phyloP scores from a whole-genome alignment of 148 eudicot species.

The Rhododendron simsii region DNA sequence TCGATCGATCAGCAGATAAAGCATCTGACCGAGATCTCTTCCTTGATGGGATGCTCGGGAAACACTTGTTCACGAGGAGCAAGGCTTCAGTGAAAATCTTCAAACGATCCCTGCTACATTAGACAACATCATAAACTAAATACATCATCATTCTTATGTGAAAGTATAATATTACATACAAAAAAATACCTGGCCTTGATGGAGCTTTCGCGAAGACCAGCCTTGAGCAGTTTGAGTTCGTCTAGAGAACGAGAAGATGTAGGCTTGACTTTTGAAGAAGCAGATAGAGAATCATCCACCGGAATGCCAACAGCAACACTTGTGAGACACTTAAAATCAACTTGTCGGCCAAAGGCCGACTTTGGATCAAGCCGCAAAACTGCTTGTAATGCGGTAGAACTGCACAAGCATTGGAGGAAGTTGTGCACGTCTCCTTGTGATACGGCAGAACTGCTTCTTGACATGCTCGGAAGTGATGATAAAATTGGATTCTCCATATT shows the following conservation, averaged over 20 bases:
- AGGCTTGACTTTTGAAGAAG: conserved; percentile 37
- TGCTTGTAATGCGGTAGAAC: conserved; percentile 40
- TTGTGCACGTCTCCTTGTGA: conserved; percentile 48
- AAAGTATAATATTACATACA: background rate
- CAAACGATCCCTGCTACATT: conserved; percentile 47
- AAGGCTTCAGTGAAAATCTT: conserved; percentile 46
- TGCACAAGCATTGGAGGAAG: conserved; percentile 47
- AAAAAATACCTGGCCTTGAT: conserved; percentile 47
- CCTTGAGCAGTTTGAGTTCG: conserved; percentile 45
- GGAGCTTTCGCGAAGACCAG: conserved; percentile 43
- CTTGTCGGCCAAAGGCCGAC: conserved; percentile 24
- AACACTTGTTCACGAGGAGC: conserved; percentile 47
- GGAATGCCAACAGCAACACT: conserved; percentile 45
- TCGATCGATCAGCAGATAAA: conserved; percentile 39
- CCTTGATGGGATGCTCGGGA: conserved; percentile 54
- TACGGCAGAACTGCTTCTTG: conserved; percentile 51
- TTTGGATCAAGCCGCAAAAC: conserved; percentile 52
- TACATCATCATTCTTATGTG: background rate
- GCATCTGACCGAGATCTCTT: conserved; percentile 53
- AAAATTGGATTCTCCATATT: conserved; percentile 52
- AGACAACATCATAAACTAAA: conserved; percentile 7
- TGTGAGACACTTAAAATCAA: conserved; percentile 41
- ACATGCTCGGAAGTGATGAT: conserved; percentile 58
- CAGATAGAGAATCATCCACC: conserved; percentile 43
- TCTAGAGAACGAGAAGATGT: conserved; percentile 30